Conservation (phyloP, 2,329 filamentous ascomycete genomes). For the Cladophialophora yegresii region DNA sequence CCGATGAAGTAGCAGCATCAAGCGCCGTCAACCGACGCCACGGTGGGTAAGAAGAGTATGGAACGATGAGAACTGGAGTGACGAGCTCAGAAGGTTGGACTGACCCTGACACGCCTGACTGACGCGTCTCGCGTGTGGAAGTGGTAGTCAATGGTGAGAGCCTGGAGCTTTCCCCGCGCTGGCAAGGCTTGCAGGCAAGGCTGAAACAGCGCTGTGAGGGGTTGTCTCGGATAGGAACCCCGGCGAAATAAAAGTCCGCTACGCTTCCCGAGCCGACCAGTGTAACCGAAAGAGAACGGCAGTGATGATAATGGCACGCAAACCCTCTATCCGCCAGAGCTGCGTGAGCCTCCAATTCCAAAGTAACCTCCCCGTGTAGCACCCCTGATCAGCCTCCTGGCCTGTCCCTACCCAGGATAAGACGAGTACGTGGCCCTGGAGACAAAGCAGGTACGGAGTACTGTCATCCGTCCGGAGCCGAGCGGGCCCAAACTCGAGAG, state of each 20-base stretch:
- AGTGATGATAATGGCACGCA: neutral
- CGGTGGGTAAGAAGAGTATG: neutral
- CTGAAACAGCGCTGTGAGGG: neutral
- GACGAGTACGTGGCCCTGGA: neutral
- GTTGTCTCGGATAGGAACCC: neutral
- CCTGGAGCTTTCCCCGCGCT: too few species aligned
- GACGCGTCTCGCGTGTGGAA: too few species aligned
- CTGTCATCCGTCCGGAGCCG: neutral
- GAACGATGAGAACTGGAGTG: neutral
- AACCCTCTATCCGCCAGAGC: neutral
- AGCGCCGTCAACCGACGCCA: neutral
- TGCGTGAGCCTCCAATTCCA: neutral
- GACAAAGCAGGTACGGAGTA: neutral
- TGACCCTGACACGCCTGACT: neutral
- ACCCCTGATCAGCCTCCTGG: neutral
- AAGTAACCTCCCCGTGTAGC: too few species aligned
- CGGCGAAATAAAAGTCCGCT: neutral
- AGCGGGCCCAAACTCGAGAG: too few species aligned
- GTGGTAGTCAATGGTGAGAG: too few species aligned
- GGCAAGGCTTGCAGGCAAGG: neutral
- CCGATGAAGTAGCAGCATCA: neutral
- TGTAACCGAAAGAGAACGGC: neutral
- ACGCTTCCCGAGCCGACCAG: neutral
- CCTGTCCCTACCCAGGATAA: neutral
- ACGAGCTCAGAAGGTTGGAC: neutral